These are phyloP conservation scores for Paracorniculantispora psalliotae DNA, from an alignment of 2,329 filamentous ascomycete species.

Conservation along the genomic window DNA sequence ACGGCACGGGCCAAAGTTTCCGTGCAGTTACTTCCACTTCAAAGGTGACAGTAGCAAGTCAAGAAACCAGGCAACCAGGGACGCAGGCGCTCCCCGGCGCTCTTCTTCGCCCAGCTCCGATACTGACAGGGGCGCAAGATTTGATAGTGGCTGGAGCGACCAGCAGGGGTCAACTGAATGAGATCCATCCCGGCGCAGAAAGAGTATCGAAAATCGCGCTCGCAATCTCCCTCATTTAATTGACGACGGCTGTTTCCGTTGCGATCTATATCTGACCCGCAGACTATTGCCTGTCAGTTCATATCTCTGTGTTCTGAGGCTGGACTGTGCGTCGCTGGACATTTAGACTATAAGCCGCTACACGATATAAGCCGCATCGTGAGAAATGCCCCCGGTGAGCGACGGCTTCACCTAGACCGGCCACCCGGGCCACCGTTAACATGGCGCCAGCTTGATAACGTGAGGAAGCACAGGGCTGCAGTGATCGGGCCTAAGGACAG, in stretches of 20 bases:
- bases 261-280: constrained; percentile 2
- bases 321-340: neutral
- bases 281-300: neutral
- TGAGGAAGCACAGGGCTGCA: neutral
- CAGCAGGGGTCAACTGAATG: neutral
- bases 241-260: neutral
- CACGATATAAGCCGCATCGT: neutral
- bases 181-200: neutral
- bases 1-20: too few species aligned
- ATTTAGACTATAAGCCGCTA: neutral
- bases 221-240: neutral
- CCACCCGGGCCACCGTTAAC: neutral
- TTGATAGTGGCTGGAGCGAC: neutral
- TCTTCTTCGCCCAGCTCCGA: neutral
- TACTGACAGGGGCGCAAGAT: neutral
- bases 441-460: neutral
- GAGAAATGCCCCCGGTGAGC: neutral
- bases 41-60: too few species aligned
- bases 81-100: too few species aligned
- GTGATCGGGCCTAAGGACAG: neutral
- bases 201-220: neutral
- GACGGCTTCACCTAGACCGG: neutral
- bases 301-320: neutral
- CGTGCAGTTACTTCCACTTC: too few species aligned
- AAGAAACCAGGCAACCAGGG: too few species aligned